Base-by-base conservation (phyloP, 805 yeast genomes). In the Starmera dryadoides region DNA sequence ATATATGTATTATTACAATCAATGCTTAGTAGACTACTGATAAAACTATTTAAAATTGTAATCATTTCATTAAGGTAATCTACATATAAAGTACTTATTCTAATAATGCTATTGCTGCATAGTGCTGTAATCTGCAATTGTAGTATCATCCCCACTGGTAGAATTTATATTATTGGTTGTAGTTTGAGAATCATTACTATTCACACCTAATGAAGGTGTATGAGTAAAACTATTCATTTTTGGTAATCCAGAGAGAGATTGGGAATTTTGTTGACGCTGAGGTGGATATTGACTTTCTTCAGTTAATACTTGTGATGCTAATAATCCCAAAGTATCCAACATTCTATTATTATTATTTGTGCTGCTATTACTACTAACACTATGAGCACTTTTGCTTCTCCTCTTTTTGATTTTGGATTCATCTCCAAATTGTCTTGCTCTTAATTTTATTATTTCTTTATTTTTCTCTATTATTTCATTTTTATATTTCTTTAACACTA, bases 301-400 rank as follows among this genome's bases (percentile, higher is more conserved):
- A 33, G 64, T 62, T 25, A 73, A 50, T 0, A 71, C 77, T 45
- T 75, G 80, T 32, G 75, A 65, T 3, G 81, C 81, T 39, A 76
- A 57, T 41, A 72, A 54, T 12, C 79, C 81, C 35, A 76, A 56
- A 1, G 80, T 72, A 33, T 68, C 70, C 35, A 76, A 44, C 62
- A 69, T 68, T 36, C 42, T 36, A 32, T 50, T 51, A 33, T 40
- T 16, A 49, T 22, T 35, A 22, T n/a, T n/a, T n/a, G n/a, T n/a
- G n/a, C n/a, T n/a, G n/a, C n/a, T n/a, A n/a, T n/a, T n/a, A n/a
- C n/a, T n/a, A n/a, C n/a, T n/a, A n/a, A n/a, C n/a, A n/a, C n/a
- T n/a, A n/a, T n/a, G n/a, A n/a, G n/a, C n/a, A n/a, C 28, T 25
- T 33, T 33, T 32, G 43, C 40, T 21, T 43, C 33, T 33, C 44